Conservation (phyloP, 2,329 filamentous ascomycete genomes). For the Clonostachys solani region DNA sequence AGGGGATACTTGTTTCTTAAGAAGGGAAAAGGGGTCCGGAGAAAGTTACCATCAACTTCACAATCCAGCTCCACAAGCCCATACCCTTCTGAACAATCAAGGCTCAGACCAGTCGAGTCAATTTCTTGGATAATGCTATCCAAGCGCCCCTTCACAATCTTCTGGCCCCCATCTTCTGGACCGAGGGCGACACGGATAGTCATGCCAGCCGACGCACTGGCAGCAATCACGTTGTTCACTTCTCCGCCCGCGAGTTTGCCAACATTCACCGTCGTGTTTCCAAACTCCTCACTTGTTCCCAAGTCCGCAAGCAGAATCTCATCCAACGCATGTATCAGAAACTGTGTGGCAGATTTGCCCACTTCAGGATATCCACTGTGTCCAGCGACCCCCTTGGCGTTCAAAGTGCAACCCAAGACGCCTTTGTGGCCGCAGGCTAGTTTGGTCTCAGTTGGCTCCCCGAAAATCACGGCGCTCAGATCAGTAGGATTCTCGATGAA, state of each 20-base stretch:
- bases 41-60: slow-evolving; percentile 63
- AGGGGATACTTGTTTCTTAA: background rate
- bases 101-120: slow-evolving; percentile 53
- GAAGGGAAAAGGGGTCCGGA: too few relatives aligned
- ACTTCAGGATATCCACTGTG: slow-evolving; percentile 93
- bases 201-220: slow-evolving; percentile 63
- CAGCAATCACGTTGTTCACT: slow-evolving; percentile 82
- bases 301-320: slow-evolving; percentile 65
- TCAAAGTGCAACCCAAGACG: slow-evolving; percentile 41
- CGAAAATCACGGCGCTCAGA: slow-evolving; percentile 7
- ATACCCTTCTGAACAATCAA: slow-evolving; percentile 65
- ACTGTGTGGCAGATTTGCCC: slow-evolving; percentile 78
- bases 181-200: slow-evolving; percentile 74
- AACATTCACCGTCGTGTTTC: slow-evolving; percentile 85
- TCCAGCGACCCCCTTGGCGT: slow-evolving; percentile 68
- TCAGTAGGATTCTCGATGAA: slow-evolving; percentile 41
- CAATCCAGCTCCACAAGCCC: slow-evolving; percentile 73
- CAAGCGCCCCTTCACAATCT: slow-evolving; percentile 51
- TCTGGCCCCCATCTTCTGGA: slow-evolving; percentile 52
- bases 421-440: slow-evolving; percentile 16
- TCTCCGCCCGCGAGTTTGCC: slow-evolving; percentile 76
- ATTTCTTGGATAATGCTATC: slow-evolving; percentile 46
- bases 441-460: slow-evolving; percentile 15
- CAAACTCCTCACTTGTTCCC: slow-evolving; percentile 72
- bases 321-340: slow-evolving; percentile 68